Base-by-base conservation (phyloP, 305 asterid species). In the Stenogyne calaminthoides region DNA sequence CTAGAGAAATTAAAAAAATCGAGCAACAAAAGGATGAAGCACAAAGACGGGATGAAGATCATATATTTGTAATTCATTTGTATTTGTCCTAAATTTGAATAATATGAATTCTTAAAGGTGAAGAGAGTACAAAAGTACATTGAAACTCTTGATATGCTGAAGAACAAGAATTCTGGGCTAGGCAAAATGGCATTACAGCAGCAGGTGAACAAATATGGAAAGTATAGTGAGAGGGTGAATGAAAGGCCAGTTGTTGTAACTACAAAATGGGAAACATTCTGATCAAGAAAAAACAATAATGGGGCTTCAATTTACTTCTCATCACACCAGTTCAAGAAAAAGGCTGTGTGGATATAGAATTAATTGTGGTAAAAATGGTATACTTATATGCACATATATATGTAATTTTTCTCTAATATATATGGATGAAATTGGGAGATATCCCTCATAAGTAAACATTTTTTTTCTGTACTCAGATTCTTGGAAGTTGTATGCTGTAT, bases 71-170 rank as follows among this genome's bases (percentile, higher is more conserved):
- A n/a, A n/a, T n/a, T n/a, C n/a, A n/a, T n/a, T n/a, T n/a, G n/a
- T n/a, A n/a, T n/a, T n/a, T n/a, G 6, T 56, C 34, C 62, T 56
- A 10, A 57, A 11, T 12, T 25, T 22, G 3, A 57, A 46, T 52
- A 36, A 19, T 20, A 54, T 71, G 14, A 7, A n/a, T 20, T 56
- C 56, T 62, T 84, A 79, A 69, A 94, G 98, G 98, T 94, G 77
- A 94, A 89, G 71, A 90, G 92, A 84, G 99, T 90, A 72, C 99
- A 94, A 67, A 90, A 83, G 68, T 84, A 86, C 74, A 88, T 94
- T 5, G 97, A 94, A 78, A 82, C 81, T 79, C 96, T 94, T 51
- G 99, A 94, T 68, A 11, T 77, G 80, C 71, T 94, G 70, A 89
- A 91, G 90, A 77, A 70, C 7, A 86, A 64, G 82, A 91, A 91